Evolutionary conservation across 805 yeast genomes (phyloP).

Genomic region (Myxozyma neotropica): DNA sequence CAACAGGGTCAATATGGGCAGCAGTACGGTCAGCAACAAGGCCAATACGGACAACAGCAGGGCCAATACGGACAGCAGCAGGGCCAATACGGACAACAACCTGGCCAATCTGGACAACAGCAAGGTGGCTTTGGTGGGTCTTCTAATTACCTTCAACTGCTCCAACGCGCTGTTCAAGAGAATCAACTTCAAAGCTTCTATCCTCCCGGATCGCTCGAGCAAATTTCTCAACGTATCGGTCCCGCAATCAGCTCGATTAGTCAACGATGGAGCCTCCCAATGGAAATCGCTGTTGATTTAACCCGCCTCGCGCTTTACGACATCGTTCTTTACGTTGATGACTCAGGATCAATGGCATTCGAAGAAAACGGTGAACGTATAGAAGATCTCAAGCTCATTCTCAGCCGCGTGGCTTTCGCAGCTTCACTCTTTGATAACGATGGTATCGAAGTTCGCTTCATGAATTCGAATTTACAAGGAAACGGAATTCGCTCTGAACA

Average conservation of each 20-base stretch:
- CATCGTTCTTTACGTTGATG: conserved; percentile 40
- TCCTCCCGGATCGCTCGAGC: conserved; percentile 40
- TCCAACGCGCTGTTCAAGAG: conserved; percentile 37
- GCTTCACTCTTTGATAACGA: conserved; percentile 39
- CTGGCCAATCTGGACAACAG: conserved; percentile 8
- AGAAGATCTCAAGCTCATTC: conserved; percentile 40
- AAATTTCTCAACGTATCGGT: conserved; percentile 35
- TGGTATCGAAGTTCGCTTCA: conserved; percentile 41
- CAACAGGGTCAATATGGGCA: too few species aligned
- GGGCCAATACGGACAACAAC: conserved; percentile 3
- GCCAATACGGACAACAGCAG: conserved; percentile 1
- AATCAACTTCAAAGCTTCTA: conserved; percentile 38
- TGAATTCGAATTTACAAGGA: conserved; percentile 38
- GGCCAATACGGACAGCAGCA: conserved; percentile 1
- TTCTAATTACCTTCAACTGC: conserved; percentile 31
- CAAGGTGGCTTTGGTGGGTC: conserved; percentile 13
- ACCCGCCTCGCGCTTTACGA: conserved; percentile 41
- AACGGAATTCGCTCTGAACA: conserved; percentile 36
- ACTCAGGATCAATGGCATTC: conserved; percentile 43
- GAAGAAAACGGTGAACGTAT: conserved; percentile 42
- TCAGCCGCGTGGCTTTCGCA: conserved; percentile 38
- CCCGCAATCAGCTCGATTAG: conserved; percentile 32
- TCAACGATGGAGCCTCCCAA: conserved; percentile 38
- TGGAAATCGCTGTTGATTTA: conserved; percentile 39
- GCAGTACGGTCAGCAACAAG: conserved; percentile 1